phyloP scores from a whole-genome alignment of 1,284 basidiomycete genomes.

The Ganoderma sinense region DNA sequence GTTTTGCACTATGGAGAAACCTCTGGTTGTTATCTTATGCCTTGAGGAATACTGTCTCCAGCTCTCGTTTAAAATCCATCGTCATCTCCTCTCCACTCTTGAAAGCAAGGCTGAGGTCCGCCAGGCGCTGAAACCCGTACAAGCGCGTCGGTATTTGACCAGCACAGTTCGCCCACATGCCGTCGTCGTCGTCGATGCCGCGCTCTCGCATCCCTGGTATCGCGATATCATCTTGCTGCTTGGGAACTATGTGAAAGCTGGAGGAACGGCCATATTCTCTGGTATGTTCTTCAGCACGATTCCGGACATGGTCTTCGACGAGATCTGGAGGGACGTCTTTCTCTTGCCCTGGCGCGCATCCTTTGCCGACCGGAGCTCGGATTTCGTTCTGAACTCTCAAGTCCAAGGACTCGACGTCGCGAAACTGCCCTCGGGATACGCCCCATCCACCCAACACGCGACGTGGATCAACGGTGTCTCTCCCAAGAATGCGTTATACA shows the following conservation, averaged over 20 bases:
- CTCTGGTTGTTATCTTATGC: slow-evolving; percentile 15
- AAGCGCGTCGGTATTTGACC: slow-evolving; percentile 12
- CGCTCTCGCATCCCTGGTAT: slow-evolving; percentile 9
- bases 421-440: background rate
- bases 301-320: background rate
- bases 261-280: slow-evolving; percentile 25
- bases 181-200: slow-evolving; percentile 12
- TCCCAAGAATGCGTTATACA: slow-evolving; percentile 8
- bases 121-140: background rate
- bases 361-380: background rate
- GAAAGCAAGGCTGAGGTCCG: background rate
- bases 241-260: slow-evolving; percentile 18
- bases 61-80: background rate
- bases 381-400: slow-evolving; percentile 9
- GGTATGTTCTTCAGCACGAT: slow-evolving; percentile 20
- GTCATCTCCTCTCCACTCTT: background rate
- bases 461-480: slow-evolving; percentile 15
- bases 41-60: background rate
- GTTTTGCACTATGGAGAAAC: background rate
- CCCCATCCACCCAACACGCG: slow-evolving; percentile 11
- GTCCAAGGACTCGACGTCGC: background rate
- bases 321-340: slow-evolving; percentile 23
- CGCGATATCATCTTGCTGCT: slow-evolving; percentile 18
- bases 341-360: slow-evolving; percentile 21
- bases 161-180: slow-evolving; percentile 15